phyloP scores from a whole-genome alignment of 2,329 filamentous ascomycete species.

The Aureobasidium uvarum region DNA sequence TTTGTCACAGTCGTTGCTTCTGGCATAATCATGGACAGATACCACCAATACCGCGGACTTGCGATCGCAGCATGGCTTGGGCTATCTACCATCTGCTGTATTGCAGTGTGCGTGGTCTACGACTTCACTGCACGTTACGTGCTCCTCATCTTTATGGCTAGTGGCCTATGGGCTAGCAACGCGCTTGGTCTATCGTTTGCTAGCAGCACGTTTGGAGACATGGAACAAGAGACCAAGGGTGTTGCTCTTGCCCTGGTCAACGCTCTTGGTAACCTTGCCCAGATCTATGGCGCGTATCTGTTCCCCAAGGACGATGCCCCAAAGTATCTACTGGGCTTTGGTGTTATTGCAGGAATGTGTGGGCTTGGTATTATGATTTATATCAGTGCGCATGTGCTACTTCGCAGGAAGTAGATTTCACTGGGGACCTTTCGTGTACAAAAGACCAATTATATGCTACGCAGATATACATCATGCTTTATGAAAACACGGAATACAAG shows the following conservation, averaged over 20 bases:
- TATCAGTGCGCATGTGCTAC: conserved; percentile 7
- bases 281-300: conserved; percentile 56
- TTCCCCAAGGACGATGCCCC: conserved; percentile 52
- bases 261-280: conserved; percentile 54
- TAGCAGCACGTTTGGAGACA: conserved; percentile 52
- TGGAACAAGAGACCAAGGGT: conserved; percentile 52
- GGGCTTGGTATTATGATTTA: conserved; percentile 18
- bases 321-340: conserved; percentile 50
- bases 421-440: background rate
- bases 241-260: conserved; percentile 56
- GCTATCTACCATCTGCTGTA: conserved; percentile 42
- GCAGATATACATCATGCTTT: background rate
- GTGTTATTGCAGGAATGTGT: conserved; percentile 36
- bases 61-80: conserved; percentile 53
- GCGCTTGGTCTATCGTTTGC: conserved; percentile 53
- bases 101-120: conserved; percentile 48
- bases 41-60: conserved; percentile 48
- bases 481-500: background rate
- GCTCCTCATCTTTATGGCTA: conserved; percentile 56
- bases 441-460: background rate
- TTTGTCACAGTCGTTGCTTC: conserved; percentile 52
- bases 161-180: conserved; percentile 56
- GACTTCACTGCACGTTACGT: conserved; percentile 55
- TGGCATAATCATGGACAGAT: conserved; percentile 50
- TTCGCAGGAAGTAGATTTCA: background rate